Percentiles rank a stretch among this genome's conserved stretches.
Conservation (phyloP, 2,329 filamentous ascomycete genomes). For the Rhexocercosporidium sp. region DNA sequence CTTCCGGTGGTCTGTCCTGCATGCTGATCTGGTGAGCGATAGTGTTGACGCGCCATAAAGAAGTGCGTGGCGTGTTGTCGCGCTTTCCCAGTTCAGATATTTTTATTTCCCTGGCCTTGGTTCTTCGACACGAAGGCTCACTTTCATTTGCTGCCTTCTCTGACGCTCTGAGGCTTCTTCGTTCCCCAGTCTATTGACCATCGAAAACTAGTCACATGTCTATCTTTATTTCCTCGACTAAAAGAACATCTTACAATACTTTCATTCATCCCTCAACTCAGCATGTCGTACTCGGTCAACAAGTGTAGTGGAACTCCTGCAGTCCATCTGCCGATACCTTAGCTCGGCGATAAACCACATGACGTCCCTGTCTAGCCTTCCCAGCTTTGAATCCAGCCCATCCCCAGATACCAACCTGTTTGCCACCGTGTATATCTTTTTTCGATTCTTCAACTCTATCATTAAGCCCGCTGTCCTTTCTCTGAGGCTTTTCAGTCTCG, state of each 20-base stretch:
- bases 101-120: no score
- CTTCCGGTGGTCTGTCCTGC: no score
- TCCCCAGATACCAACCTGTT: not conserved
- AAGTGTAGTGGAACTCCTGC: not conserved
- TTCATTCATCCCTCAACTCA: not conserved
- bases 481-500: not conserved
- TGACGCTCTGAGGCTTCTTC: no score
- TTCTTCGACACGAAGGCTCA: no score
- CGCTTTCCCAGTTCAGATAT: no score
- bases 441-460: not conserved
- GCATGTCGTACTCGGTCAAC: not conserved
- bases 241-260: not conserved
- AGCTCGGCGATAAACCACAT: slow-evolving; percentile 5
- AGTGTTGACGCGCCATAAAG: no score
- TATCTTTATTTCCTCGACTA: not conserved
- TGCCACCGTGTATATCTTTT: not conserved
- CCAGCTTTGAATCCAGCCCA: not conserved
- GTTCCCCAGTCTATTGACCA: no score
- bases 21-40: no score
- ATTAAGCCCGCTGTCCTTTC: not conserved
- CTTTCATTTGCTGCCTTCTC: no score
- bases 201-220: no score
- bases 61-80: no score
- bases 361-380: not conserved
- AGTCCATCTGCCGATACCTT: not conserved